Base-by-base conservation (phyloP, 768 basidiomycete genomes). In the Phlebiopsis gigantea region DNA sequence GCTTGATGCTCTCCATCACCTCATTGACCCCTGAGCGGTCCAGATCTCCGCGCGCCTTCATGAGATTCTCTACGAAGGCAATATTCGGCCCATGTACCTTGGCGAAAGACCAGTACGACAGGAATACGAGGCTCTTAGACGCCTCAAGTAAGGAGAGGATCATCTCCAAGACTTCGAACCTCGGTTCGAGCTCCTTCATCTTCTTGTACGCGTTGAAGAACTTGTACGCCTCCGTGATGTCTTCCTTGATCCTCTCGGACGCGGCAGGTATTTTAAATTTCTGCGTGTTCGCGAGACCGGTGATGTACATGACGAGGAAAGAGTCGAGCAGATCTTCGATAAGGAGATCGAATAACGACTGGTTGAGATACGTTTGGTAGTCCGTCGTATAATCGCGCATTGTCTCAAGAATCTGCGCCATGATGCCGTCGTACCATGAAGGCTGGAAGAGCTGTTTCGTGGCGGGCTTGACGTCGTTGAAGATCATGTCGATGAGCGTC, bases 321-420 rank as follows among this genome's bases (percentile, higher is more conserved):
- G 87, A 74, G 67, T 98, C 93, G 53, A 98, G 77, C 30, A 98
- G 82, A 66, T 98, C 94, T 67, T 97, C 95, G 15, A 97, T 77
- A 30, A 98, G 78, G 22, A 98, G 80, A 60, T 98, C 95, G 61
- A 98, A 85, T 45, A 99, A 79, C 5, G 90, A 86, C 14, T 90
- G 79, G 67, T 98, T 97, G 57, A 99, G 85, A 66, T 87, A 97
- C 45, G 82, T 79, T 66, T 95, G 90, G 69, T 92, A 96, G 71
- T 98, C 97, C n/a, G 79, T 70, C 85, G 94, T 93, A 72, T 98
- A 98, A 66, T 99, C 97, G 53, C 87, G 82, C 79, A 98, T 90
- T 42, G 97, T 99, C 73, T 94, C 91, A 59, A 97, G 79, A 53
- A 98, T 88, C 71, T 96, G 93, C 4, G 78, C 76, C 73, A 96